Base-by-base conservation (phyloP, 371 early-diverging fungal species). In the Mucor plumbeus region DNA sequence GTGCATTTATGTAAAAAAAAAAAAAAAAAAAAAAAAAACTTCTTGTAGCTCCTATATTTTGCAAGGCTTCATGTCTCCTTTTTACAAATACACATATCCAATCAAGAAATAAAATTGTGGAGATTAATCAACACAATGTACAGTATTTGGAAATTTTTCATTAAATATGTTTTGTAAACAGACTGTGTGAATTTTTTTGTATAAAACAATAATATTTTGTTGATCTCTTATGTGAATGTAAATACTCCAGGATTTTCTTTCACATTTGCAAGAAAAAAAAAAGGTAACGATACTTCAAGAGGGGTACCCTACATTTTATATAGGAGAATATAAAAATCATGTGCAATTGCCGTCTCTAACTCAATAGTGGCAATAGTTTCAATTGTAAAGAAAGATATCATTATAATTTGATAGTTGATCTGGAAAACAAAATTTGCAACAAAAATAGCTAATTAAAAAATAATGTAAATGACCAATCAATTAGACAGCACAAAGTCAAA, bases 121-220 rank as follows among this genome's bases (percentile, higher is more conserved):
- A 47, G 47, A 47, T 47, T 10, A 19, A n/a, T 17, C 9, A 8
- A 47, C n/a, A 47, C 7, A 47, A 15, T 26, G 26, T 26, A 3
- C 26, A 26, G 26, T 26, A 26, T 26, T 26, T 26, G 26, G 26
- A 26, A 26, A 26, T 26, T 26, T 26, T 26, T 26, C 26, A 26
- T 26, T 26, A 26, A 26, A 26, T 26, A 1, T 26, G 26, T 26
- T 26, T 26, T 26, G 26, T 26, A 26, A n/a, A n/a, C 3, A 9
- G 17, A 7, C 17, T 47, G 19, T 19, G n/a, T 47, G 19, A 8
- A 19, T 8, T 47, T 10, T 47, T 47, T n/a, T 5, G 47, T 17
- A 19, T 47, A n/a, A 47, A 38, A 47, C 47, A 47, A 47, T 53
- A 53, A 53, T 53, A 53, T 53, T 53, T 53, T 53, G 53, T 10